Conservation (phyloP, 306 rosid genomes). For the Erythrophleum fordii region DNA sequence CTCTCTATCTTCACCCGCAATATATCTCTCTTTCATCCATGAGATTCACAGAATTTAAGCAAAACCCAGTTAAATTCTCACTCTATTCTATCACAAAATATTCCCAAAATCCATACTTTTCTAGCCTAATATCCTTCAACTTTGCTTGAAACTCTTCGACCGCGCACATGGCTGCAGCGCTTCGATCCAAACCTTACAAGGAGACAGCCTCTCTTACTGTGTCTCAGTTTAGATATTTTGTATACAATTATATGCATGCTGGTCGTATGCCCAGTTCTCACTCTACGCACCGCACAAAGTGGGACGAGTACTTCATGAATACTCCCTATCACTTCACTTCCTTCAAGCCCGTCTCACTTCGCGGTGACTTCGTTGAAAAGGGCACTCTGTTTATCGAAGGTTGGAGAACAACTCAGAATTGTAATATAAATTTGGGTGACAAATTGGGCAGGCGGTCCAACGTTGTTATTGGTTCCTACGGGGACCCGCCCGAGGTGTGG, state of each 20-base stretch:
- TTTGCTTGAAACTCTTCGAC: slow-evolving; percentile 17
- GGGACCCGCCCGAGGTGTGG: slow-evolving; percentile 97
- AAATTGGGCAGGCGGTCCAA: slow-evolving; percentile 34
- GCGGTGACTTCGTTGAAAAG: slow-evolving; percentile 56
- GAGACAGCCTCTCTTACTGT: slow-evolving; percentile 60
- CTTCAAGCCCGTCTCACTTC: slow-evolving; percentile 73
- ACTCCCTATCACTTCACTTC: slow-evolving; percentile 71
- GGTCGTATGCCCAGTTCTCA: slow-evolving; percentile 50
- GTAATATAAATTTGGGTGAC: slow-evolving; percentile 37
- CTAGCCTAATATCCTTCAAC: not conserved
- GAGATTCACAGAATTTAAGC: slow-evolving; percentile 35
- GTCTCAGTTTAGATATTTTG: slow-evolving; percentile 62
- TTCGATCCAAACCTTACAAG: slow-evolving; percentile 71
- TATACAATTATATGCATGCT: slow-evolving; percentile 56
- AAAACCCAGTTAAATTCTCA: slow-evolving; percentile 33
- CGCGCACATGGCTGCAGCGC: slow-evolving; percentile 61
- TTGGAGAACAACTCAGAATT: slow-evolving; percentile 28
- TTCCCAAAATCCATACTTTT: slow-evolving; percentile 5
- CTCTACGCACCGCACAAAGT: slow-evolving; percentile 47
- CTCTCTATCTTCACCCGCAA: not conserved
- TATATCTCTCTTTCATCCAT: slow-evolving; percentile 39
- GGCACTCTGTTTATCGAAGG: slow-evolving; percentile 33
- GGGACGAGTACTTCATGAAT: slow-evolving; percentile 50
- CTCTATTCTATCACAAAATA: slow-evolving; percentile 33
- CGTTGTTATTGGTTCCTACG: slow-evolving; percentile 48